phyloP scores from a whole-genome alignment of 1,139 yeast species.

The Candida labiduridarum region DNA sequence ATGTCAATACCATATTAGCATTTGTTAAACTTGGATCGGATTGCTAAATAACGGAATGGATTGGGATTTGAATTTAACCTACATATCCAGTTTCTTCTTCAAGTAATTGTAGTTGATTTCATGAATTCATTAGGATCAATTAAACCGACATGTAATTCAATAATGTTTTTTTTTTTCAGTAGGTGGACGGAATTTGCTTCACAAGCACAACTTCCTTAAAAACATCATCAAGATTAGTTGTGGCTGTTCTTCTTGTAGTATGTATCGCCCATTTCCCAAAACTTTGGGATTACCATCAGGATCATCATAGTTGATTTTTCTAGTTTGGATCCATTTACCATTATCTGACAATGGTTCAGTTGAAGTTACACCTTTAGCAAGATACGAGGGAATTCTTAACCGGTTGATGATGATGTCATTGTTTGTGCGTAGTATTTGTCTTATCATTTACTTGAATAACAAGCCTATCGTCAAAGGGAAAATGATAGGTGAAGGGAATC shows the following conservation, averaged over 20 bases:
- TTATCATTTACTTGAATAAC: slow-evolving; percentile 3
- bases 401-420: slow-evolving; percentile 6
- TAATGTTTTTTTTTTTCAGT: slow-evolving; percentile 80
- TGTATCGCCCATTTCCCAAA: slow-evolving; percentile 97
- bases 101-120: slow-evolving; percentile 78
- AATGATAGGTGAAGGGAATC: no score
- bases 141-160: slow-evolving; percentile 95
- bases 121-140: slow-evolving; percentile 82
- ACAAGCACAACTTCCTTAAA: slow-evolving; percentile 75
- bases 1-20: slow-evolving; percentile 81
- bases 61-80: slow-evolving; percentile 55
- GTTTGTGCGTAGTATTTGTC: not conserved
- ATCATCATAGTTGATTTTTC: slow-evolving; percentile 67
- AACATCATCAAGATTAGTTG: slow-evolving; percentile 81
- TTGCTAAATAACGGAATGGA: slow-evolving; percentile 65
- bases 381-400: slow-evolving; percentile 38
- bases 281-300: slow-evolving; percentile 67
- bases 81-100: slow-evolving; percentile 95
- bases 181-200: slow-evolving; percentile 92
- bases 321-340: slow-evolving; percentile 52
- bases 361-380: slow-evolving; percentile 34
- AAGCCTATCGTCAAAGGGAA: no score
- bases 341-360: slow-evolving; percentile 29
- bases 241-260: slow-evolving; percentile 72
- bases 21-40: slow-evolving; percentile 97